Conservation (phyloP, 129 eudicot species). For the Centella asiatica region DNA sequence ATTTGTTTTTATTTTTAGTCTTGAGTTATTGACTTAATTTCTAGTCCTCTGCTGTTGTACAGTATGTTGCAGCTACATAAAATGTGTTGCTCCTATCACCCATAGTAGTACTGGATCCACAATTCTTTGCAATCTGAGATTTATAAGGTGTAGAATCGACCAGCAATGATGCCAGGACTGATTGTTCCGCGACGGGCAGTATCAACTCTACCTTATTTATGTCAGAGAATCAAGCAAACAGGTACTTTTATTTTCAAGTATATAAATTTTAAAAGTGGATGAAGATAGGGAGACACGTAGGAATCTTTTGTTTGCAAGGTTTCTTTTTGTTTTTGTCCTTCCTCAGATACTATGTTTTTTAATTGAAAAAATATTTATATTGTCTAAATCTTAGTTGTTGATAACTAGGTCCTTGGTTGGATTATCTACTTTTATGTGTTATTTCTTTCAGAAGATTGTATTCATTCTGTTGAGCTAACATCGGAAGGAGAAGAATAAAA, state of each 20-base stretch:
- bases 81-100: not conserved
- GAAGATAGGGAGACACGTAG: not conserved
- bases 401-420: not conserved
- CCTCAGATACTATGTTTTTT: not conserved
- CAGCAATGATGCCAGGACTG: conserved; percentile 20
- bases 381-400: not conserved
- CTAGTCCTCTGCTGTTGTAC: no score
- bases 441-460: not conserved
- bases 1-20: no score
- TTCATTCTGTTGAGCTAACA: not conserved
- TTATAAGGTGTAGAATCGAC: not conserved
- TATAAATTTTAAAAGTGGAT: not conserved
- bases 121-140: not conserved
- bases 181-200: conserved; percentile 29
- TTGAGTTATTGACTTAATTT: no score
- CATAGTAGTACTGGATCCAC: not conserved
- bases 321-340: not conserved
- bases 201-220: conserved; percentile 27
- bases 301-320: not conserved
- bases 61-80: no score
- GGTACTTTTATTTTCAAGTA: conserved; percentile 23
- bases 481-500: not conserved
- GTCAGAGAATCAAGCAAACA: conserved; percentile 71
- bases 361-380: not conserved
- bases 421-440: conserved; percentile 2